Base-by-base conservation (phyloP, 805 yeast genomes). In the Brettanomyces bruxellensis region DNA sequence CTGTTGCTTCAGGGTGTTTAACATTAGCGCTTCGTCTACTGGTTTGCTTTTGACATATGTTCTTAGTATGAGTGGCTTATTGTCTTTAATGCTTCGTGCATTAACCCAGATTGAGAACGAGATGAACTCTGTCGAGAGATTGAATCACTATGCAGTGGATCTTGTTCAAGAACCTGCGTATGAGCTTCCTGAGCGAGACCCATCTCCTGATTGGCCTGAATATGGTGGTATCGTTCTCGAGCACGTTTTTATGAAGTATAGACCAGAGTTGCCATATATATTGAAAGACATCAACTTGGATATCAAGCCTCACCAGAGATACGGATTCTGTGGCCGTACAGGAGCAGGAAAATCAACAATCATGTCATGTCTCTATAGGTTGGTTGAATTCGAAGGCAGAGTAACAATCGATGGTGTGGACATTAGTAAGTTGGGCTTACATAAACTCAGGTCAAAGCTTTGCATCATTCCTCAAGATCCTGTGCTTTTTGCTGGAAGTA, bases 261-360 rank as follows among this genome's bases (percentile, higher is more conserved):
- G 86, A 62, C 78, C 76, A 1, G 83, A 75, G 0, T 66, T 80
- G 45, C 86, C 86, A 7, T 64, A 74, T 38, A 84, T 78, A 3
- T 66, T 81, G 57, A 75, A 74, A 45, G 53, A 71, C 48, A 53
- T 80, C 47, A 60, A 52, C 37, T 57, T 72, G 55, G 64, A 47
- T 4, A 68, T 84, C 34, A 59, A 68, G 6, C 73, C 81, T 0
- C 70, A 75, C 14, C 85, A 85, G 59, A 83, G 81, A 57, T 71
- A 87, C 54, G 95, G 95, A 43, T 78, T 86, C 47, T 84, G 91
- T 68, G 95, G 95, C 37, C 75, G 95, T 60, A 86, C 95, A 0
- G 95, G 95, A 55, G 93, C 95, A 5, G 95, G 95, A 46, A 81
- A 80, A 62, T 68, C 81, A 3, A 73, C 84, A 6, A 75, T 81